Evolutionary conservation across 352 stramenopile species (phyloP), one percentile per base, ranked within the genome.

Genomic region (Peronospora destructor): DNA sequence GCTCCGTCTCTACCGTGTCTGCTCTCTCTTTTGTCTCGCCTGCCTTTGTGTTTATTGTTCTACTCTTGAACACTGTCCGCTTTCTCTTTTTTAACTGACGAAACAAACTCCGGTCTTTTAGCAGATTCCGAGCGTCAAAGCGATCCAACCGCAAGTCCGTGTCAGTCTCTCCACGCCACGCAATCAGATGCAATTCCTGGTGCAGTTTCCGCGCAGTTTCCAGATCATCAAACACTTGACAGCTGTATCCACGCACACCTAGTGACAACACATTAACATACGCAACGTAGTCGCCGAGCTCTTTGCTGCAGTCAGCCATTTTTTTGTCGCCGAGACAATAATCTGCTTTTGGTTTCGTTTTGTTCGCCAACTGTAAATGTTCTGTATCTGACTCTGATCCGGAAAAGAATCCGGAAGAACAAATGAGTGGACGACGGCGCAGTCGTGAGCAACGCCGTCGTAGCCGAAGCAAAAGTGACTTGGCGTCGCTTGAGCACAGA

Each of bases 111-210:
- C 53, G 54, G 42, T 84, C 71, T 11, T 77, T 57, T 50, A 85
- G 56, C 42, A 85, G 38, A 53, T 84, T 85, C 56, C 74, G 72
- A 32, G 70, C 72, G 34, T 85, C 74, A 45, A 76, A 85, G 45
- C 74, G 74, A 48, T 85, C 74, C 19, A 85, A 58, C 19, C 57
- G 66, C 51, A 80, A 49, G 17, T 62, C 39, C 5, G 50, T 49
- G 42, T 59, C 55, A 38, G 54, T 56, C 44, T 59, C 54, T 6
- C 59, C 63, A 29, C 63, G 68, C 74, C 74, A 86, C n/a, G 52
- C 23, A 16, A 84, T 78, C 37, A 85, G 43, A 43, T 85, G 74
- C 44, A 59, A 56, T 49, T 85, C 74, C 23, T 68, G 47, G 32
- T 84, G 74, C 49, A 85, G 45, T 25, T 50, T 50, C 71, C 72